phyloP scores from a whole-genome alignment of 805 yeast genomes.

The Saccharomycopsis olivae region DNA sequence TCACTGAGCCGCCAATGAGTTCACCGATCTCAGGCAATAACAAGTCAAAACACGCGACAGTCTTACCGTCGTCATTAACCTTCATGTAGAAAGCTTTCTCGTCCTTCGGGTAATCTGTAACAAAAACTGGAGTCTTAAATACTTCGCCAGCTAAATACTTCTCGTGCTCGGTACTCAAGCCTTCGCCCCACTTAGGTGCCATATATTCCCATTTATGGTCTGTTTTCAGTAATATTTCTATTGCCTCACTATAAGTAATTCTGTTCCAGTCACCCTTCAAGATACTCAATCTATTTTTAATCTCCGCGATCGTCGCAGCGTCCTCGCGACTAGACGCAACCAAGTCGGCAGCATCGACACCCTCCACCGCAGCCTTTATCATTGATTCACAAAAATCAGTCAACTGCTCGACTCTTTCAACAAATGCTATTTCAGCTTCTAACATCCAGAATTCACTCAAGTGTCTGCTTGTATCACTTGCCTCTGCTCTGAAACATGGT shows the following conservation, averaged over 20 bases:
- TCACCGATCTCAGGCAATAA: conserved; percentile 90
- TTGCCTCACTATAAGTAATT: conserved; percentile 67
- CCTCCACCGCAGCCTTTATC: conserved; percentile 43
- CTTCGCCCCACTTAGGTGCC: conserved; percentile 57
- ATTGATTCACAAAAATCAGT: conserved; percentile 59
- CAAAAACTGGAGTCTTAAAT: conserved; percentile 67
- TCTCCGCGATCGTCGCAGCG: no score
- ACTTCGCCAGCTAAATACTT: conserved; percentile 72
- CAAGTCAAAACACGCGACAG: conserved; percentile 87
- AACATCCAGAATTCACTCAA: conserved; percentile 96
- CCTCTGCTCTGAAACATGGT: conserved; percentile 93
- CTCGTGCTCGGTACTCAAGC: conserved; percentile 78
- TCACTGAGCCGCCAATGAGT: conserved; percentile 84
- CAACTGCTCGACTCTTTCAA: conserved; percentile 45
- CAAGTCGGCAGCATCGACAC: conserved; percentile 26
- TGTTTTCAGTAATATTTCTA: conserved; percentile 36
- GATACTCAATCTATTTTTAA: conserved; percentile 48
- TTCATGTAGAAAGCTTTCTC: conserved; percentile 94
- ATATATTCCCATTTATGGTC: conserved; percentile 29
- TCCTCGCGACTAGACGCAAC: no score
- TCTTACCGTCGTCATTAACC: conserved; percentile 32
- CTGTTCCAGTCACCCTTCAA: conserved; percentile 25
- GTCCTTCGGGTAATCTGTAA: conserved; percentile 72
- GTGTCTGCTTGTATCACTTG: conserved; percentile 84
- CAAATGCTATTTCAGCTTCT: conserved; percentile 78